These are phyloP conservation scores for Kluyveromyces dobzhanskii DNA, from an alignment of 805 yeast genomes.

Conservation along the genomic window DNA sequence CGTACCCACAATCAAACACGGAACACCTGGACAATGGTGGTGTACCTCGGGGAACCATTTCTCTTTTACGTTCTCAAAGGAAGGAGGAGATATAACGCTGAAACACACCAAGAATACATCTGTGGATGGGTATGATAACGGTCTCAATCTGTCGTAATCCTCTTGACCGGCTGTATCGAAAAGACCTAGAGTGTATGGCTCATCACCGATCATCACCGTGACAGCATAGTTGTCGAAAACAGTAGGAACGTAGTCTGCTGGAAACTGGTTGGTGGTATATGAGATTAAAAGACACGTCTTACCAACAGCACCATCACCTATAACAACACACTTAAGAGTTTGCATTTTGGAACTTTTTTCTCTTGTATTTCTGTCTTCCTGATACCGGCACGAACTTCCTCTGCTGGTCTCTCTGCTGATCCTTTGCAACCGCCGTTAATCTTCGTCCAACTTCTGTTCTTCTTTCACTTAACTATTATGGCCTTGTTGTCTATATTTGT, in stretches of 20 bases:
- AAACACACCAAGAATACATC: conserved; percentile 95
- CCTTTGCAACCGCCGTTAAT: too few relatives aligned
- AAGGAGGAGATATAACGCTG: conserved; percentile 93
- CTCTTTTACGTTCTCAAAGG: conserved; percentile 94
- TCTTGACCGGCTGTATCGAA: conserved; percentile 99
- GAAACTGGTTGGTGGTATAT: conserved; percentile 93
- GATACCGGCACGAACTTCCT: too few relatives aligned
- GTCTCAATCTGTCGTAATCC: conserved; percentile 96
- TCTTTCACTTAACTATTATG: too few relatives aligned
- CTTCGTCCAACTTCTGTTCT: too few relatives aligned
- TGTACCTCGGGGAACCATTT: conserved; percentile 99
- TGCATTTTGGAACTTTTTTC: conserved; percentile 28
- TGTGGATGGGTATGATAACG: conserved; percentile 92
- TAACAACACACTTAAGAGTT: conserved; percentile 88
- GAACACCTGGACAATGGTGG: conserved; percentile 97
- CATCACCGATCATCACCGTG: conserved; percentile 94
- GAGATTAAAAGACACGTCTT: conserved; percentile 94
- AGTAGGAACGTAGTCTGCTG: conserved; percentile 98
- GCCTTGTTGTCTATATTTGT: too few relatives aligned
- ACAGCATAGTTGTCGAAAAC: conserved; percentile 94
- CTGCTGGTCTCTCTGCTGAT: too few relatives aligned
- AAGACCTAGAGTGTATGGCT: conserved; percentile 93
- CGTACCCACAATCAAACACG: conserved; percentile 94
- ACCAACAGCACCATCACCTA: conserved; percentile 99
- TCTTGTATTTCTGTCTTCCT: too few relatives aligned